phyloP scores from a whole-genome alignment of 164 flowering plant genomes.

The Buxus sempervirens region DNA sequence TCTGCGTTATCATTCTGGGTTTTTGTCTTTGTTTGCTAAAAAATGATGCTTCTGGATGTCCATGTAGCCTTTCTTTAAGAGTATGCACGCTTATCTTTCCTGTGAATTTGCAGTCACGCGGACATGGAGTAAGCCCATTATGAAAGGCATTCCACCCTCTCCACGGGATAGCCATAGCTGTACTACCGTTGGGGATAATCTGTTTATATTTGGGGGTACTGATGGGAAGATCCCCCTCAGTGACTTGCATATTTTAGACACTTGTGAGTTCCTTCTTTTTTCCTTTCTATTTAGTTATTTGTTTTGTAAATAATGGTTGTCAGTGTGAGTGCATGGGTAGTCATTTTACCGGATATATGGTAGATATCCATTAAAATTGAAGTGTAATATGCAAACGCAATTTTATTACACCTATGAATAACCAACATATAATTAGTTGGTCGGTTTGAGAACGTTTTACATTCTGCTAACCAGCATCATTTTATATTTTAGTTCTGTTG shows the following conservation, averaged over 20 bases:
- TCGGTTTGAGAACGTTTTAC: not conserved
- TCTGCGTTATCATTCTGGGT: not conserved
- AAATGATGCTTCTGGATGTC: not conserved
- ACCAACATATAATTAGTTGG: too few relatives aligned
- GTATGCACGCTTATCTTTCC: constrained; percentile 5
- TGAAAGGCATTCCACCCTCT: constrained; percentile 75
- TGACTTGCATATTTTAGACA: constrained; percentile 84
- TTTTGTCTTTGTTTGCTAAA: constrained; percentile 6
- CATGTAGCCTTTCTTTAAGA: not conserved
- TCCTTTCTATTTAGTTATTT: not conserved
- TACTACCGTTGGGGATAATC: constrained; percentile 77
- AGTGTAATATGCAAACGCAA: too few relatives aligned
- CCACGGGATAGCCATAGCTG: constrained; percentile 96
- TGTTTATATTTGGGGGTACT: constrained; percentile 94
- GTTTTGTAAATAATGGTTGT: not conserved
- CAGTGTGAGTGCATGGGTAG: not conserved
- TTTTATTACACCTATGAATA: too few relatives aligned
- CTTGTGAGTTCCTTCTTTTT: constrained; percentile 46
- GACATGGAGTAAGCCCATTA: constrained; percentile 74
- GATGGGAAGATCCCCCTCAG: constrained; percentile 83
- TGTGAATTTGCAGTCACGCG: constrained; percentile 42
- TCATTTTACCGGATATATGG: not conserved
- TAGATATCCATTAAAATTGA: not conserved
- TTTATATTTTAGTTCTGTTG: not conserved
- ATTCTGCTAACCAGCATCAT: too few relatives aligned